These are phyloP conservation scores for Cladophialophora immunda DNA, from an alignment of 2,329 filamentous ascomycete species.

Conservation along the genomic window DNA sequence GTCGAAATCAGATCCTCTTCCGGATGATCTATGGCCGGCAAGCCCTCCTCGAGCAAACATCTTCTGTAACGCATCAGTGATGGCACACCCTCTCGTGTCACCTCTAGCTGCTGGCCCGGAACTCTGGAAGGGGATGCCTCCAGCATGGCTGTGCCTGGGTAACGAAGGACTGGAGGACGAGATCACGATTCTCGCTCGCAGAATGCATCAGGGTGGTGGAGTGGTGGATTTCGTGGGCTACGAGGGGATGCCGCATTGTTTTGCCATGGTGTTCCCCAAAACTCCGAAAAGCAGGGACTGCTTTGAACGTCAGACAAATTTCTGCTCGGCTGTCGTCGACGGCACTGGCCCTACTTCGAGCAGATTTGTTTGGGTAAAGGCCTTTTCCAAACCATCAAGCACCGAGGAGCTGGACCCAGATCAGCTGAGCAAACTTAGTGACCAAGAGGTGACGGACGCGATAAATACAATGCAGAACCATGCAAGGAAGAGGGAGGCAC, in stretches of 20 bases:
- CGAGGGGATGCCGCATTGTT: constrained; percentile 58
- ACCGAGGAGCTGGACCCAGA: constrained; percentile 47
- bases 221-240: constrained; percentile 52
- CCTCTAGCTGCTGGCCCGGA: constrained; percentile 48
- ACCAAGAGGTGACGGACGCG: constrained; percentile 48
- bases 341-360: constrained; percentile 42
- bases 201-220: constrained; percentile 49
- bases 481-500: constrained; percentile 48
- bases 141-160: constrained; percentile 52
- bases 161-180: constrained; percentile 55
- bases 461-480: constrained; percentile 45
- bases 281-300: constrained; percentile 60
- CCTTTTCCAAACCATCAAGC: constrained; percentile 43
- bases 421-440: constrained; percentile 45
- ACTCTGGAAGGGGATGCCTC: constrained; percentile 53
- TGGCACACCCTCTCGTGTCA: constrained; percentile 53
- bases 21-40: constrained; percentile 52
- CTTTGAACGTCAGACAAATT: constrained; percentile 64
- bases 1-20: constrained; percentile 39
- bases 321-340: constrained; percentile 52
- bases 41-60: constrained; percentile 54
- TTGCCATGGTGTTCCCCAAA: constrained; percentile 65
- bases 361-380: constrained; percentile 43
- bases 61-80: constrained; percentile 50
- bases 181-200: constrained; percentile 50